Base-by-base conservation (phyloP, 2,329 filamentous ascomycete genomes). In the Colletotrichum caudatum region DNA sequence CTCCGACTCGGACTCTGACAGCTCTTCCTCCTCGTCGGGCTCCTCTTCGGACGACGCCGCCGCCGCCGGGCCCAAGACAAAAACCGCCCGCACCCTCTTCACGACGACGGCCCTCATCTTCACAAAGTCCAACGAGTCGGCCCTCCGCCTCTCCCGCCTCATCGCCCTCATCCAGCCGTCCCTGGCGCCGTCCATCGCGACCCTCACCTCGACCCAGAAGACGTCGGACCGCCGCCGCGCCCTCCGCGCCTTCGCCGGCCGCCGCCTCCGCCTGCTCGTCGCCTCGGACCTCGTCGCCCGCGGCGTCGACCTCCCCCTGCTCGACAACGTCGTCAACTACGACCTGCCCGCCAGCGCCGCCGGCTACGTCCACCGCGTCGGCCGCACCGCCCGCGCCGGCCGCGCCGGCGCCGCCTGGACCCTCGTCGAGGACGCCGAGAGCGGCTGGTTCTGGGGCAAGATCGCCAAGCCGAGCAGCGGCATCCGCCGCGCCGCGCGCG, bases 201-300 rank as follows among this genome's bases (percentile, higher is more conserved):
- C 91, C 0, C 88, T 96, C 72, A 93, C 93, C 18, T 95, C 93
- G 26, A 93, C 93, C 0, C 92, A 91, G 35, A 89, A 92, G n/a
- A 93, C 91, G 1, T 89, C 91, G 18, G 86, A 88, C 18, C 91
- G 93, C 20, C 88, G 89, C 71, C 91, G 90, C 76, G 90, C 91
- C 0, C 84, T 95, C 33, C 86, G 86, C 35, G 87, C 88, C n/a
- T 95, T 95, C 79, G 82, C 87, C 4, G 80, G 84, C 9, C 87
- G 87, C 69, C 88, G 88, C 70, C 81, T 93, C 35, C 90, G 91
- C 8, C 90, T 97, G 58, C 89, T 98, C 54, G 91, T 98, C 57
- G 94, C 95, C 0, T 97, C 96, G 0, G 95, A 98, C 79, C 92
- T 97, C n/a, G 94, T 96, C 1, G 94, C 94, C 2, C 93, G 95